Percentiles rank a stretch among this genome's conserved stretches.
Conservation (phyloP, 2,329 filamentous ascomycete genomes). For the Exophiala calicioides region DNA sequence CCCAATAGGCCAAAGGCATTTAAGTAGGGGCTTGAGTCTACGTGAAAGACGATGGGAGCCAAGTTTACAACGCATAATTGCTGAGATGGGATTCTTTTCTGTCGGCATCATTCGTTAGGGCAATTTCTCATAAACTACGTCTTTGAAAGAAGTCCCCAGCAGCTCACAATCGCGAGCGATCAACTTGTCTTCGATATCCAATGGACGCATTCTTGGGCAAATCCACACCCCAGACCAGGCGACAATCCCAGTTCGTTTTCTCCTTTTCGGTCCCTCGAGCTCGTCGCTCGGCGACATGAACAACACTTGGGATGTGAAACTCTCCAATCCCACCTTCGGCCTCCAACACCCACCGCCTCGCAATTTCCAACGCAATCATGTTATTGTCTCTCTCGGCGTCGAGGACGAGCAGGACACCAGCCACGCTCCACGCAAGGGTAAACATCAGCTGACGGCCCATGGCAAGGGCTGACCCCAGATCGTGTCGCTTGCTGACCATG, state of each 20-base stretch:
- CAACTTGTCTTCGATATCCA: slow-evolving; percentile 3
- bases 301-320: slow-evolving; percentile 32
- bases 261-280: slow-evolving; percentile 5
- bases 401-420: slow-evolving; percentile 39
- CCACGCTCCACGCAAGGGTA: slow-evolving; percentile 40
- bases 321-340: slow-evolving; percentile 37
- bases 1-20: slow-evolving; percentile 22
- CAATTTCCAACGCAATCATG: slow-evolving; percentile 37
- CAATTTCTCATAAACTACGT: no score
- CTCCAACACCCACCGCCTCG: slow-evolving; percentile 39
- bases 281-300: slow-evolving; percentile 19
- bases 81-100: no score
- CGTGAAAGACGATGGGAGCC: no score
- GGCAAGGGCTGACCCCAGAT: slow-evolving; percentile 28
- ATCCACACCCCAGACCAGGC: slow-evolving; percentile 36
- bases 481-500: slow-evolving; percentile 10
- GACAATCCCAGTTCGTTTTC: slow-evolving; percentile 35
- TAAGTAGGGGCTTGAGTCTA: no score
- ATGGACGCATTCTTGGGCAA: slow-evolving; percentile 24
- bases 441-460: slow-evolving; percentile 37
- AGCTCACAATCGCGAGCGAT: background rate
- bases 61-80: no score
- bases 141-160: no score
- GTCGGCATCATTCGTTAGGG: no score
- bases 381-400: slow-evolving; percentile 41